Conservation (phyloP, 306 rosid species). For the Begonia fuchsioides region DNA sequence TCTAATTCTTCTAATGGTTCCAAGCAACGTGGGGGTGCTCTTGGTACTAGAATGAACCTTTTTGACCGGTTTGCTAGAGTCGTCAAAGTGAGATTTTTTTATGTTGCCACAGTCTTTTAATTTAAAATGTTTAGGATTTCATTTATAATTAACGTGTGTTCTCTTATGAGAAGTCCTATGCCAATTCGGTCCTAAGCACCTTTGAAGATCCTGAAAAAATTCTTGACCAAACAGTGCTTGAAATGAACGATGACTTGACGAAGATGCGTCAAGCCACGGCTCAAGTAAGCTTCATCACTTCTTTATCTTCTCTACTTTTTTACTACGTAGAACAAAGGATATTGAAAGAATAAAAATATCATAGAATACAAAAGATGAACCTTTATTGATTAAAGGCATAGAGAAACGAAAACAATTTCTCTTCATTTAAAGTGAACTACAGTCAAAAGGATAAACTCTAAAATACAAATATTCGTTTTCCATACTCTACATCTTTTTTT, state of each 20-base stretch:
- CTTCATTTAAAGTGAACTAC: too few species aligned
- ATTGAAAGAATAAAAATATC: too few species aligned
- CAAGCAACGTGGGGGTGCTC: not conserved
- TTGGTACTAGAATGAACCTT: not conserved
- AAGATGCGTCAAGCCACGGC: constrained; percentile 99
- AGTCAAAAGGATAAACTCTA: too few species aligned
- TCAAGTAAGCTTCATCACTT: constrained; percentile 33
- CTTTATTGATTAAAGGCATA: too few species aligned
- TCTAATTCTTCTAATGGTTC: not conserved
- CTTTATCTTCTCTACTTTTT: not conserved
- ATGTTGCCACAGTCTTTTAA: too few species aligned
- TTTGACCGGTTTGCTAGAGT: not conserved
- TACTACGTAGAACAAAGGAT: too few species aligned
- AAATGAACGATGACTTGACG: constrained; percentile 89
- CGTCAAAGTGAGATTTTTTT: not conserved
- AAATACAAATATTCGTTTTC: too few species aligned
- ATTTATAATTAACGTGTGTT: constrained; percentile 6
- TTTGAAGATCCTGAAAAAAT: constrained; percentile 97
- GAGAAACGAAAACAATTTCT: too few species aligned
- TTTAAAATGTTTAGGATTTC: not conserved
- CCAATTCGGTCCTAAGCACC: constrained; percentile 69
- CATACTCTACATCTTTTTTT: too few species aligned
- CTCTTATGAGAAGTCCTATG: constrained; percentile 53
- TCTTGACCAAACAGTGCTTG: constrained; percentile 87
- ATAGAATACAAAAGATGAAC: too few species aligned